Percentiles rank a stretch among this genome's conserved stretches.
Conservation (phyloP, 2,329 filamentous ascomycete species). For the Neurospora crassa region DNA sequence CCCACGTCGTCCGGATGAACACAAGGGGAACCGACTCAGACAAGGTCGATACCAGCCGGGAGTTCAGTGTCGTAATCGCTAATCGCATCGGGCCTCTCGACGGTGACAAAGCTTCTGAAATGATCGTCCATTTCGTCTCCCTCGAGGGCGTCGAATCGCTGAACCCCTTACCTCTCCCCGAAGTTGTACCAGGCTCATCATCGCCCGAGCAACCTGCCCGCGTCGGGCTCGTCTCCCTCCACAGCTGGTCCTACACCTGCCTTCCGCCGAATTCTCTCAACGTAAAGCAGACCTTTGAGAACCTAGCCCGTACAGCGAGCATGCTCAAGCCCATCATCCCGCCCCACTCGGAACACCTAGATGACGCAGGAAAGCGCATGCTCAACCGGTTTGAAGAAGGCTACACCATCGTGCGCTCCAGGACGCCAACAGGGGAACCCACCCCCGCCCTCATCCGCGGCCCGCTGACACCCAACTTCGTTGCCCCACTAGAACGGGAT, state of each 20-base stretch:
- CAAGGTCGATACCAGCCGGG: neutral
- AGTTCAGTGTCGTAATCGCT: slow-evolving; percentile 27
- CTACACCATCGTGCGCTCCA: slow-evolving; percentile 28
- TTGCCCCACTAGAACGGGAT: slow-evolving; percentile 6
- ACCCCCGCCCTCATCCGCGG: slow-evolving; percentile 29
- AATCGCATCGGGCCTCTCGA: slow-evolving; percentile 24
- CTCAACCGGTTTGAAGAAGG: slow-evolving; percentile 23
- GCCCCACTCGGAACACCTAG: neutral
- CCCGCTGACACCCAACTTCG: slow-evolving; percentile 25
- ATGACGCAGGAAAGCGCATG: slow-evolving; percentile 2
- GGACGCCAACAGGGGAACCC: slow-evolving; percentile 29
- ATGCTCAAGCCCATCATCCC: neutral
- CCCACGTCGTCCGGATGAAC: slow-evolving; percentile 32
- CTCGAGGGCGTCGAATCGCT: slow-evolving; percentile 27
- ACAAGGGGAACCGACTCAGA: slow-evolving; percentile 22
- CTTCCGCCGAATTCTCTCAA: slow-evolving; percentile 26
- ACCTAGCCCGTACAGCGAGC: neutral
- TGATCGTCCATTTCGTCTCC: slow-evolving; percentile 28
- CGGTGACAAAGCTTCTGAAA: slow-evolving; percentile 16
- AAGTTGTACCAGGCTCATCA: neutral
- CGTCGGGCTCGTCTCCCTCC: slow-evolving; percentile 27
- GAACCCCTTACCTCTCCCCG: neutral
- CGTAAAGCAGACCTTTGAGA: slow-evolving; percentile 22
- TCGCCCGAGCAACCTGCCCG: slow-evolving; percentile 8
- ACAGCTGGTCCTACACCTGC: slow-evolving; percentile 31